Conservation (phyloP, 2,329 filamentous ascomycete species). For the Periconia sp. region DNA sequence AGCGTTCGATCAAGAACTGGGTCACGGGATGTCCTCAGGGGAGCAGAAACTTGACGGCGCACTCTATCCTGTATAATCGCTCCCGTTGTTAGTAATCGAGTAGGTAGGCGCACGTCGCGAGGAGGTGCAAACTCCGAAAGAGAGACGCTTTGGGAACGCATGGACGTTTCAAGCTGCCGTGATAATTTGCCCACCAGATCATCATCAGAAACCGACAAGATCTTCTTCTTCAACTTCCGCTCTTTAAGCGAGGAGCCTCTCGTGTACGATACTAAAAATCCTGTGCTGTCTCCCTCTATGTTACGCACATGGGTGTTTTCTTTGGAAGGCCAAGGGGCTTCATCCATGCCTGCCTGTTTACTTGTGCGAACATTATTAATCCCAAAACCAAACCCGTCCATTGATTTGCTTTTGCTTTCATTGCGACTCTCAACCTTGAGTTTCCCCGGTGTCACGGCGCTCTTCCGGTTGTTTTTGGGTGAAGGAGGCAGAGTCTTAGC, state of each 20-base stretch:
- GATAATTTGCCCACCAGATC: conserved; percentile 27
- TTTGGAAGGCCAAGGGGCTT: conserved; percentile 72
- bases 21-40: conserved; percentile 9
- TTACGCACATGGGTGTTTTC: conserved; percentile 53
- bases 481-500: conserved; percentile 16
- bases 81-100: conserved; percentile 39
- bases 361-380: conserved; percentile 40
- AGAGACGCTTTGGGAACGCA: not conserved
- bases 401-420: conserved; percentile 16
- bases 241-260: conserved; percentile 8
- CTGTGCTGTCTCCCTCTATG: conserved; percentile 4
- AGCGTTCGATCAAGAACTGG: not conserved
- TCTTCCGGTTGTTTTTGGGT: conserved; percentile 34
- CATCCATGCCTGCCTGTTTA: conserved; percentile 66
- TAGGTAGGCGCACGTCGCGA: conserved; percentile 35
- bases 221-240: conserved; percentile 46
- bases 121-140: conserved; percentile 16
- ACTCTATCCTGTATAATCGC: conserved; percentile 45
- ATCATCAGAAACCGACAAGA: conserved; percentile 23
- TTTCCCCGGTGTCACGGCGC: conserved; percentile 52
- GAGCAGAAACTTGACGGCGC: conserved; percentile 25
- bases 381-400: conserved; percentile 6
- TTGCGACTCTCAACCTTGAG: conserved; percentile 38
- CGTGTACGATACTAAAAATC: not conserved
- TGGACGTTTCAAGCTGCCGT: conserved; percentile 15